A percentile compares a stretch with the other conserved stretches of the same genome.
Evolutionary conservation across 257 asterid species (phyloP).

Genomic region (Mitragyna speciosa): DNA sequence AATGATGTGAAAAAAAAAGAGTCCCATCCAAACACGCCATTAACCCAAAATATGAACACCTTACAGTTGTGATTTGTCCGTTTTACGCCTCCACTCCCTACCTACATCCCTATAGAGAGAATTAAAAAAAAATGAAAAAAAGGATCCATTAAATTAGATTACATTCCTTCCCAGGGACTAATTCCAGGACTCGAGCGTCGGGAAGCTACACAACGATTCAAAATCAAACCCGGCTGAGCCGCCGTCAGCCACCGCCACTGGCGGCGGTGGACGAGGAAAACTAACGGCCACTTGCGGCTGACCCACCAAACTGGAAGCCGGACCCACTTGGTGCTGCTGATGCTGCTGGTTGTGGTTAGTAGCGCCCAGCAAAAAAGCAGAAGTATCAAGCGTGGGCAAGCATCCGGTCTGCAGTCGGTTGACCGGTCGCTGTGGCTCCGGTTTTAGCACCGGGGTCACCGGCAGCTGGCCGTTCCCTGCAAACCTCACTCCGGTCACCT

Average conservation of each 20-base stretch:
- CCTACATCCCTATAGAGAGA: not conserved
- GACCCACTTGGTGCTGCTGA: constrained; percentile 13
- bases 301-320: constrained; percentile 22
- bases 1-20: constrained; percentile 1
- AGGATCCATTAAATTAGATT: constrained; percentile 24
- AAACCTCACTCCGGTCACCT: constrained; percentile 74
- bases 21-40: constrained; percentile 19
- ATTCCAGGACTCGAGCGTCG: constrained; percentile 91
- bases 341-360: constrained; percentile 5
- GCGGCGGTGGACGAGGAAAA: constrained; percentile 23
- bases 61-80: constrained; percentile 7
- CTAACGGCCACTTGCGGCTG: constrained; percentile 22
- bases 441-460: constrained; percentile 44
- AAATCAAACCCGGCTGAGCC: constrained; percentile 45
- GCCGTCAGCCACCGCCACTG: constrained; percentile 22
- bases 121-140: not conserved
- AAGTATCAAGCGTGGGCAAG: constrained; percentile 57
- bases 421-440: constrained; percentile 54
- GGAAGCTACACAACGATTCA: constrained; percentile 61
- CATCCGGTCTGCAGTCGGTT: constrained; percentile 33
- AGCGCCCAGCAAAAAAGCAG: constrained; percentile 48
- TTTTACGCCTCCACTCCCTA: constrained; percentile 10
- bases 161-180: constrained; percentile 55
- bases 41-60: constrained; percentile 15
- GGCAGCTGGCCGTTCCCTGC: constrained; percentile 38